Evolutionary conservation across 2,329 filamentous ascomycete species (phyloP).

Genomic region (Pseudopithomyces maydicus): DNA sequence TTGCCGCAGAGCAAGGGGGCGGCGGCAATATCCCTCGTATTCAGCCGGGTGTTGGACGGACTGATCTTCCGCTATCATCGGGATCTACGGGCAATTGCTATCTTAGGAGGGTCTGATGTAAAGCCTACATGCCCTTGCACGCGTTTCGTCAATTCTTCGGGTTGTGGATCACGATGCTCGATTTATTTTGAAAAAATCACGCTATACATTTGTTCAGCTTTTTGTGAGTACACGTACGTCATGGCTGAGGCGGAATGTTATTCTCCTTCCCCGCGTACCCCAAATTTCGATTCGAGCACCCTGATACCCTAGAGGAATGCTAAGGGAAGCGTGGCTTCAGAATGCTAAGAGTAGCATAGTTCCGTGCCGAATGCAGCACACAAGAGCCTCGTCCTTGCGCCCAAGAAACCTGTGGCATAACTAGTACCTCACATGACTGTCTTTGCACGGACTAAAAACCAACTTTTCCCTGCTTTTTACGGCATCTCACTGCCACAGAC

Average conservation of each 20-base stretch:
- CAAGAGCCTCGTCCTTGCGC: not conserved
- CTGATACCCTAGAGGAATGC: not conserved
- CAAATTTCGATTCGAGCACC: not conserved
- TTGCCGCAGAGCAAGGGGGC: not conserved
- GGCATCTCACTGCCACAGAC: constrained; percentile 15
- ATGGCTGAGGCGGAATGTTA: not conserved
- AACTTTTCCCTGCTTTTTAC: constrained; percentile 16
- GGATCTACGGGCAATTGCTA: not conserved
- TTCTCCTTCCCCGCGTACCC: not conserved
- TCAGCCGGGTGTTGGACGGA: not conserved
- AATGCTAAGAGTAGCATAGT: not conserved
- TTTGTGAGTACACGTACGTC: not conserved
- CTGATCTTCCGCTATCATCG: not conserved
- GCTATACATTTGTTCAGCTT: not conserved
- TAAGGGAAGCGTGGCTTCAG: not conserved
- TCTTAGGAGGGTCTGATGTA: not conserved
- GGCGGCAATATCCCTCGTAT: not conserved
- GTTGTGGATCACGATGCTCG: not conserved
- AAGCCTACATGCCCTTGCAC: not conserved
- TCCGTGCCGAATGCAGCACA: not conserved
- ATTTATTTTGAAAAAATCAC: not conserved
- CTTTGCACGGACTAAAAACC: not conserved
- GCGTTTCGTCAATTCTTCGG: not conserved
- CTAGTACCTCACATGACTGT: not conserved
- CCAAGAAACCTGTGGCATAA: not conserved